Base-by-base conservation (phyloP, 148 eudicot species). In the Cornus suecica region DNA sequence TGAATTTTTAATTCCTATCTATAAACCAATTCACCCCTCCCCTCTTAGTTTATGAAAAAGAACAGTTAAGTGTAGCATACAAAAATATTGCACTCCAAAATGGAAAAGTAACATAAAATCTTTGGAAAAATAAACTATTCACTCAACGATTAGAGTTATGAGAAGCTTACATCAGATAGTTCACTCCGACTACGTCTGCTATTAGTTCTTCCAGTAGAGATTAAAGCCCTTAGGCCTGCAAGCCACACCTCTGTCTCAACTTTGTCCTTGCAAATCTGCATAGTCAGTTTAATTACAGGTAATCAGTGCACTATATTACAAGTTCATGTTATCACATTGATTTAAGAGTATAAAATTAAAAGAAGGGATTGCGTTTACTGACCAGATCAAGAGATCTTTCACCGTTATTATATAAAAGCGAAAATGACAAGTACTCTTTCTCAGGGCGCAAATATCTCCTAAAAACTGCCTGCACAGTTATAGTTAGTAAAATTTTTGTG, bases 311-410 rank as follows among this genome's bases (percentile, higher is more conserved):
- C 28, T 51, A 0, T 37, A 28, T 41, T 65, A 64, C 20, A 5
- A 37, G 22, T 41, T 18, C 20, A 22, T 8, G 2, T 1, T 18
- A 27, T 65, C 26, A 24, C 4, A 29, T 65, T 63, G 42, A 26
- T 64, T 34, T 37, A 14, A 2, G 25, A 63, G 54, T 16, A 68
- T 52, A 73, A 73, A 13, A 34, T 25, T 29, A n/a, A 14, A 66
- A 22, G 10, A 26, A 58, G 52, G 11, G 6, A 65, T 52, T 37
- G 29, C 51, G 48, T 68, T 71, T 7, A 83, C 93, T 80, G 30
- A 91, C 97, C 91, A 94, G 78, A 83, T 94, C 98, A 69, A 94
- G 91, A 65, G 97, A 94, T 85, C 98, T 88, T 41, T 94, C 93
- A 22, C 97, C 93, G 80, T 91, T 88, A 58, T 88, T 87, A 77